Conservation (phyloP, 73 alveolate species). For the Symbiodinium pilosum region DNA sequence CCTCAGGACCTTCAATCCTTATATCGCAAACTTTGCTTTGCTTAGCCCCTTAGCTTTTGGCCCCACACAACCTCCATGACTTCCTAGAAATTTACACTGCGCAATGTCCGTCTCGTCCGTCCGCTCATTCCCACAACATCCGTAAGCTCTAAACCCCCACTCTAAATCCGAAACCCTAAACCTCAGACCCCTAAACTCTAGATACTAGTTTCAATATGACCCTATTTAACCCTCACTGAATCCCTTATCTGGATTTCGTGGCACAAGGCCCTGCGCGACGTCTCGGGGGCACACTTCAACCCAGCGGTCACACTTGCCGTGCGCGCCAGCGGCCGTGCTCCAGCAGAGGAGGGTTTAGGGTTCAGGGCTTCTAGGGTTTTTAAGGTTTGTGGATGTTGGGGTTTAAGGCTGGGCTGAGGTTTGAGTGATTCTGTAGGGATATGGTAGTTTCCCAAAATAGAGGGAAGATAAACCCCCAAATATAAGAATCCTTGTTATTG, state of each 20-base stretch:
- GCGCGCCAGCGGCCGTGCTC: slow-evolving; percentile 59
- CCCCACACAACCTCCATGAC: too few relatives aligned
- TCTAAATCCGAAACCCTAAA: not conserved
- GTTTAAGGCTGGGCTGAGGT: not conserved
- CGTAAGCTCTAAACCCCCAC: too few relatives aligned
- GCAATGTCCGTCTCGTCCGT: too few relatives aligned
- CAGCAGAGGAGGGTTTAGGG: slow-evolving; percentile 18
- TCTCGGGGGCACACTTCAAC: slow-evolving; percentile 71
- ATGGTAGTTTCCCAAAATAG: too few relatives aligned
- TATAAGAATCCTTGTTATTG: not conserved
- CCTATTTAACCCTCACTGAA: not conserved
- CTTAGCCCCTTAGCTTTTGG: too few relatives aligned
- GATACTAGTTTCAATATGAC: not conserved
- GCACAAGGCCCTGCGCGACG: slow-evolving; percentile 69
- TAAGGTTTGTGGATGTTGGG: not conserved
- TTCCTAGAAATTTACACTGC: too few relatives aligned
- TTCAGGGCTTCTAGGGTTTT: not conserved
- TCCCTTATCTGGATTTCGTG: too few relatives aligned
- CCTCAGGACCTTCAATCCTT: too few relatives aligned
- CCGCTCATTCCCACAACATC: too few relatives aligned
- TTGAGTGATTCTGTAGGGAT: too few relatives aligned
- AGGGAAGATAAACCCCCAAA: not conserved
- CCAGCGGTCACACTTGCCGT: slow-evolving; percentile 63
- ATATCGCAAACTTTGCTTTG: too few relatives aligned
- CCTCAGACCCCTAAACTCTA: not conserved